Evolutionary conservation across 129 eudicot species (phyloP).

Genomic region (Arctium lappa): DNA sequence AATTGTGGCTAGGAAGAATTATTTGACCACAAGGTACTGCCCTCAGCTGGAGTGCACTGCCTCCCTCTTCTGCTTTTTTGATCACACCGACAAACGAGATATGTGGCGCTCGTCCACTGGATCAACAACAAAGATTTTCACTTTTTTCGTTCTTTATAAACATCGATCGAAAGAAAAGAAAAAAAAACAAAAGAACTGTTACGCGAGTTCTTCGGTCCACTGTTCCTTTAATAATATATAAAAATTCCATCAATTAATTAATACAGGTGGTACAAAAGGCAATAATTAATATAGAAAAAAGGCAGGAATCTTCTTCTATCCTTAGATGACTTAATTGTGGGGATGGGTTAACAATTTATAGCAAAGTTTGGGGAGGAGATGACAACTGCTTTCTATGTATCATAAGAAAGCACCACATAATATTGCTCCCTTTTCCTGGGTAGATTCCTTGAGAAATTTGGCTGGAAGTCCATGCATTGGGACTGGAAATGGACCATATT

Average conservation of each 20-base stretch:
- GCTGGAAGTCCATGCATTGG: conserved; percentile 89
- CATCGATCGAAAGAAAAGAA: not conserved
- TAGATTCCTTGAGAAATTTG: conserved; percentile 57
- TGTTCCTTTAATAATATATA: conserved; percentile 29
- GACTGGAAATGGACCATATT: conserved; percentile 80
- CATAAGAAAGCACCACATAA: conserved; percentile 21
- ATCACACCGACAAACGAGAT: conserved; percentile 17
- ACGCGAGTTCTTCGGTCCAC: conserved; percentile 12
- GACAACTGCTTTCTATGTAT: conserved; percentile 19
- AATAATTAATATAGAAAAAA: conserved; percentile 25
- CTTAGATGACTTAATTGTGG: conserved; percentile 32
- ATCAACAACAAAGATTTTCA: not conserved
- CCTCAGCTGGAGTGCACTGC: conserved; percentile 34
- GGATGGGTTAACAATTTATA: conserved; percentile 28
- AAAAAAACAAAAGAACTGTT: not conserved
- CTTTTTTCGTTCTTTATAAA: not conserved
- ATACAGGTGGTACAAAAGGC: conserved; percentile 29
- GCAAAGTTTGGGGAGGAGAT: conserved; percentile 21
- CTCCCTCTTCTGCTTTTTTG: conserved; percentile 8
- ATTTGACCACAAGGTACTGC: conserved; percentile 16
- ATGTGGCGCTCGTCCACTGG: conserved; percentile 13
- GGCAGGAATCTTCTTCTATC: conserved; percentile 36
- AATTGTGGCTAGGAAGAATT: conserved; percentile 24
- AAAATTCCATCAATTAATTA: conserved; percentile 12
- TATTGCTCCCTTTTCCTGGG: conserved; percentile 22